phyloP scores from a whole-genome alignment of 129 eudicot species.

The Flaveria ramosissima region DNA sequence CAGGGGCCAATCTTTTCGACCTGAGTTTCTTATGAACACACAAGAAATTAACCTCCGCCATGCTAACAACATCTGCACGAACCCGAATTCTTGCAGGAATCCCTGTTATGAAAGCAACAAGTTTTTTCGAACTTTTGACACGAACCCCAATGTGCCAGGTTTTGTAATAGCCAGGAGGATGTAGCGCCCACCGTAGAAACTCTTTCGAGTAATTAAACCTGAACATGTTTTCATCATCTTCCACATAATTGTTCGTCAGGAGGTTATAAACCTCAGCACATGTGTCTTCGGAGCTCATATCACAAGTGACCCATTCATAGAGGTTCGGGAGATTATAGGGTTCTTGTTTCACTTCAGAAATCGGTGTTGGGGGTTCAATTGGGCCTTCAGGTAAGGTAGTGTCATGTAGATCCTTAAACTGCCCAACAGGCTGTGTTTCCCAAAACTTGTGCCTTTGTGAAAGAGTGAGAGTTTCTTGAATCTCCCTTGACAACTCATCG shows the following conservation, averaged over 20 bases:
- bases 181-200: constrained; percentile 66
- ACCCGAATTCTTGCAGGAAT: constrained; percentile 61
- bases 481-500: constrained; percentile 43
- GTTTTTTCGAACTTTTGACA: constrained; percentile 56
- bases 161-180: constrained; percentile 58
- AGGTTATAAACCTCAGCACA: constrained; percentile 65
- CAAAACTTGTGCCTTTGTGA: constrained; percentile 59
- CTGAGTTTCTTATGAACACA: constrained; percentile 75
- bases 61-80: constrained; percentile 45
- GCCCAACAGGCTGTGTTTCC: constrained; percentile 77
- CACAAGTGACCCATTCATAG: constrained; percentile 70
- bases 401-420: constrained; percentile 56
- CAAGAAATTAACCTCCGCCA: constrained; percentile 68
- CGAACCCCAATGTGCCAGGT: constrained; percentile 70
- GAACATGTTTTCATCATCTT: constrained; percentile 73
- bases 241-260: constrained; percentile 56
- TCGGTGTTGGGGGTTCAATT: constrained; percentile 53
- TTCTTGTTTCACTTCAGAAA: constrained; percentile 65
- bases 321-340: constrained; percentile 58
- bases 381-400: constrained; percentile 56
- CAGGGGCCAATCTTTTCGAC: constrained; percentile 65
- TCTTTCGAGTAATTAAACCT: constrained; percentile 64
- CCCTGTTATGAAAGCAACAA: constrained; percentile 67
- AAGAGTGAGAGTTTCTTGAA: constrained; percentile 54
- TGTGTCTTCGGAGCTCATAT: constrained; percentile 51